A percentile compares a stretch with the other conserved stretches of the same genome.
Conservation (phyloP, 148 eudicot species). For the Fagopyrum homotropicum region DNA sequence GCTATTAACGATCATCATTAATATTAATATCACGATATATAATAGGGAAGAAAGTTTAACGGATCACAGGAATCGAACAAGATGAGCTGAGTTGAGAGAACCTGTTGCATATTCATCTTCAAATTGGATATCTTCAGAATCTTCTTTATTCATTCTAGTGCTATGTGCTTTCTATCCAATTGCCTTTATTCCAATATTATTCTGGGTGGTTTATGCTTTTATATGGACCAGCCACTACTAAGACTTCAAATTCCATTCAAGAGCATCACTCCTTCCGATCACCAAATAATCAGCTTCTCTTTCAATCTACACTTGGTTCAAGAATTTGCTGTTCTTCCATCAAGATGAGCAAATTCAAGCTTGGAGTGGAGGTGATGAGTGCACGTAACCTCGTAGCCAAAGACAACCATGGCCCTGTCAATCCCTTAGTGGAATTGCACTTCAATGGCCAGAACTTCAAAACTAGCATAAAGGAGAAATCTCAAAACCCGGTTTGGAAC, state of each 20-base stretch:
- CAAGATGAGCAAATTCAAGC: conserved; percentile 50
- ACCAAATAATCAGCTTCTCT: neutral
- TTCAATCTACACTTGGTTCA: neutral
- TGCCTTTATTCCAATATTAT: conserved; percentile 11
- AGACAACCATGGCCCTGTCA: conserved; percentile 80
- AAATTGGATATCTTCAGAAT: conserved; percentile 7
- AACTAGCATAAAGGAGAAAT: conserved; percentile 78
- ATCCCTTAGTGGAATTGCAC: conserved; percentile 64
- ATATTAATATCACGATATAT: too few relatives aligned
- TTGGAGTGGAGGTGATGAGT: conserved; percentile 74
- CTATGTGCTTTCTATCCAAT: neutral
- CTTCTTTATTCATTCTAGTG: conserved; percentile 4
- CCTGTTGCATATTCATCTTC: neutral
- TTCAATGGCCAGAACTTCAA: conserved; percentile 74
- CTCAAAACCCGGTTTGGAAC: conserved; percentile 78
- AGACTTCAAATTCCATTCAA: too few relatives aligned
- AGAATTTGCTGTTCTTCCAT: neutral
- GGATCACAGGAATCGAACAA: too few relatives aligned
- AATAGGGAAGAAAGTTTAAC: too few relatives aligned
- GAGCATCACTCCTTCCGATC: too few relatives aligned
- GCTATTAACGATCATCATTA: too few relatives aligned
- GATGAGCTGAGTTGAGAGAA: too few relatives aligned
- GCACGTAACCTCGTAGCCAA: conserved; percentile 88
- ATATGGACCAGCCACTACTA: neutral
- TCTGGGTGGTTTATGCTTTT: neutral